phyloP scores from a whole-genome alignment of 176 grass and related monocot species.

The Oryza glaberrima region DNA sequence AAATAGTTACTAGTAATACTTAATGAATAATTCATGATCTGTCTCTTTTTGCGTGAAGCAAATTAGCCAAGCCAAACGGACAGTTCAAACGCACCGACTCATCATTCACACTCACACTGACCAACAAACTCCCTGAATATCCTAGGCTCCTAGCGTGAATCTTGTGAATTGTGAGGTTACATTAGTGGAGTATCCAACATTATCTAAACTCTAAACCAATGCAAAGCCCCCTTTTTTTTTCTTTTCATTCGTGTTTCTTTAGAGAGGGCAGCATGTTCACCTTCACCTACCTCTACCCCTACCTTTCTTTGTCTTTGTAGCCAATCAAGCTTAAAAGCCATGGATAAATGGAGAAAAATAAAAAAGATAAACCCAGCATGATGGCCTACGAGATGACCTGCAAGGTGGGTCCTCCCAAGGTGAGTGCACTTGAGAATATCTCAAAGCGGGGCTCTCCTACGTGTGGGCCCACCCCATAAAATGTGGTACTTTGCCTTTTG shows the following conservation, averaged over 20 bases:
- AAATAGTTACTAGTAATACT: no score
- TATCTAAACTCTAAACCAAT: constrained; percentile 25
- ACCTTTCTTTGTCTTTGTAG: constrained; percentile 42
- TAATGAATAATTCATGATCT: no score
- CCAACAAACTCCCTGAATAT: background rate
- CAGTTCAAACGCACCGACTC: no score
- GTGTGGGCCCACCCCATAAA: background rate
- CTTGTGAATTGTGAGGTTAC: background rate
- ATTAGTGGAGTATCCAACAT: background rate
- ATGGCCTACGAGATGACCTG: constrained; percentile 26
- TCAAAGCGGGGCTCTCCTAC: background rate
- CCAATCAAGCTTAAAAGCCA: constrained; percentile 44
- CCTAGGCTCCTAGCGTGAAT: background rate
- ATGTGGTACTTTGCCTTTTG: constrained; percentile 35
- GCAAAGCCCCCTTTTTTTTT: background rate
- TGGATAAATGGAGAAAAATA: background rate
- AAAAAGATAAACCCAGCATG: background rate
- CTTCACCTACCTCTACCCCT: background rate
- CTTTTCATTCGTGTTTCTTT: background rate
- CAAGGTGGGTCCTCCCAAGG: background rate
- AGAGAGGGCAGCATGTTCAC: background rate
- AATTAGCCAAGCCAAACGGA: no score
- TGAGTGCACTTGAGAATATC: constrained; percentile 40
- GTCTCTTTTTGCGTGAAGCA: no score
- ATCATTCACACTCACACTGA: background rate